These are phyloP conservation scores for Sphaerobolus stellatus DNA, from an alignment of 1,284 basidiomycete genomes.

Conservation along the genomic window DNA sequence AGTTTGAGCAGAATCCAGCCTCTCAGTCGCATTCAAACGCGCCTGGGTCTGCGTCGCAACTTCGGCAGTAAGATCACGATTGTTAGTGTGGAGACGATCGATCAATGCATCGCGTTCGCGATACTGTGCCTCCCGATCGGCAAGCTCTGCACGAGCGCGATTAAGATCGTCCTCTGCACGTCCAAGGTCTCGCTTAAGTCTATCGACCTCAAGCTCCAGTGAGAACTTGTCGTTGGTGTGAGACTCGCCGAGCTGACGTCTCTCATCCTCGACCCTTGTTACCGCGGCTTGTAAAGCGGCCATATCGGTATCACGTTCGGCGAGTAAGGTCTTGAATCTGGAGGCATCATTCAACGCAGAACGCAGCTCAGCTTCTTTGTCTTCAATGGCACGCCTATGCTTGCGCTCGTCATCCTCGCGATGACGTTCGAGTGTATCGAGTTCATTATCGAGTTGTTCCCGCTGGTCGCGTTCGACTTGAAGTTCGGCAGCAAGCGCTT, in stretches of 20 bases:
- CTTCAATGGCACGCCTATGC: constrained; percentile 60
- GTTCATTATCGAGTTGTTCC: constrained; percentile 56
- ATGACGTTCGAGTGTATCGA: constrained; percentile 54
- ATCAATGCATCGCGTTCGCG: constrained; percentile 69
- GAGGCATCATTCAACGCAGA: constrained; percentile 61
- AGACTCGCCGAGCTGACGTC: constrained; percentile 72
- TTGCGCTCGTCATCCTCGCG: constrained; percentile 58
- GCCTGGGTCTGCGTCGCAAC: constrained; percentile 84
- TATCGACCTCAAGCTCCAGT: constrained; percentile 87
- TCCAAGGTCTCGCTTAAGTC: constrained; percentile 82
- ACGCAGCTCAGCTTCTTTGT: constrained; percentile 65
- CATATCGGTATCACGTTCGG: constrained; percentile 72
- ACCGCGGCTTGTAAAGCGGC: constrained; percentile 72
- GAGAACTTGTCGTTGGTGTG: constrained; percentile 84
- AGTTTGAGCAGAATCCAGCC: constrained; percentile 71
- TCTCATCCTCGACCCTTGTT: constrained; percentile 59
- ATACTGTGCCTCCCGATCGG: constrained; percentile 60
- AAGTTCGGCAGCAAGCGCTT: constrained; percentile 69
- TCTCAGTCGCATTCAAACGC: constrained; percentile 79
- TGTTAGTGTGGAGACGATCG: constrained; percentile 75
- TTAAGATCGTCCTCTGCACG: constrained; percentile 79
- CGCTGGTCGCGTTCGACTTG: constrained; percentile 54
- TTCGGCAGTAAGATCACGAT: constrained; percentile 73
- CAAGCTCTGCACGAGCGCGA: constrained; percentile 71
- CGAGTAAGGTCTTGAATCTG: constrained; percentile 57